phyloP scores from a whole-genome alignment of 768 basidiomycete genomes.

The Chalciporus sphaerocephalus region DNA sequence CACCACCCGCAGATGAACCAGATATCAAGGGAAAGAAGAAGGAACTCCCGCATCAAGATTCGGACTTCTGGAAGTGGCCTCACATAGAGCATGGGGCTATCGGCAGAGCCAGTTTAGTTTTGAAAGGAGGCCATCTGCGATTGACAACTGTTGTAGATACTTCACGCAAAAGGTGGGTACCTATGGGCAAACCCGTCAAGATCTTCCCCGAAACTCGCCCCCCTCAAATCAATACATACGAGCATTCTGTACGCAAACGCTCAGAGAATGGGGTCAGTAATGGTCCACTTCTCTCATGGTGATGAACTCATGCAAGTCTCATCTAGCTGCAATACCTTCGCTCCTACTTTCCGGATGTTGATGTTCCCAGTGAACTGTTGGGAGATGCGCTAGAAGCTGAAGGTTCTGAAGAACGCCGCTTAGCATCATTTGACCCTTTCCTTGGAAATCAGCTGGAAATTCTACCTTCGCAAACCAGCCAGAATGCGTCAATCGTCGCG shows the following conservation, averaged over 20 bases:
- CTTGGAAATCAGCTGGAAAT: conserved; percentile 50
- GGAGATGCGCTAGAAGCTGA: conserved; percentile 51
- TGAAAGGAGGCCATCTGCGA: conserved; percentile 40
- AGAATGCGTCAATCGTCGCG: conserved; percentile 34
- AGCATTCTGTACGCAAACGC: conserved; percentile 40
- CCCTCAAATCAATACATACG: conserved; percentile 27
- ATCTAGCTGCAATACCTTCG: conserved; percentile 67
- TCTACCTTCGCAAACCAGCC: conserved; percentile 28
- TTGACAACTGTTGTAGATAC: conserved; percentile 47
- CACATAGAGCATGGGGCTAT: conserved; percentile 53
- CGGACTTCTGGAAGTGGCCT: conserved; percentile 42
- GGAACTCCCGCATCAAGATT: conserved; percentile 23
- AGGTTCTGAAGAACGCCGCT: conserved; percentile 29
- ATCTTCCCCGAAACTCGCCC: conserved; percentile 60
- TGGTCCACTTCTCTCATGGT: not conserved
- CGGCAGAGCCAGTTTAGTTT: conserved; percentile 51
- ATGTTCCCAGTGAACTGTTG: conserved; percentile 67
- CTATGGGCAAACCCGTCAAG: conserved; percentile 32
- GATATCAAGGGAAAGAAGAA: conserved; percentile 21
- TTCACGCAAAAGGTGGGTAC: conserved; percentile 27
- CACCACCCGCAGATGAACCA: conserved; percentile 23
- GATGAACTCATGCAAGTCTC: not conserved
- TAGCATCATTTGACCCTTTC: conserved; percentile 52
- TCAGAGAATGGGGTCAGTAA: conserved; percentile 62
- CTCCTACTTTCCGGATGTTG: conserved; percentile 66